A percentile compares a stretch with the other conserved stretches of the same genome.
Conservation (phyloP, 148 eudicot genomes). For the Drosera capensis region DNA sequence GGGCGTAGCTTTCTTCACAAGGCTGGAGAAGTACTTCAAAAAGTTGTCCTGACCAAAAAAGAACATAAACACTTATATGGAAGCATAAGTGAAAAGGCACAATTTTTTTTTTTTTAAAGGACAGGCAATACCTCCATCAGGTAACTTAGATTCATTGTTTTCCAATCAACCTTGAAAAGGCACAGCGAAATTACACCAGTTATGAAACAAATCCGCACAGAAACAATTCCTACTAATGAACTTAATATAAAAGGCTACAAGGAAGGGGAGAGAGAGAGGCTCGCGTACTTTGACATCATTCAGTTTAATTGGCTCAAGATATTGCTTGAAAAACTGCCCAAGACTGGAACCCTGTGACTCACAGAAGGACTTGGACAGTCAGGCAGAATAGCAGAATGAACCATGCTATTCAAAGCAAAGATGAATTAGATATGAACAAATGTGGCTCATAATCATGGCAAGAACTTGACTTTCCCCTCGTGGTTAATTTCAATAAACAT, state of each 20-base stretch:
- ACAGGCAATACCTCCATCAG: conserved; percentile 54
- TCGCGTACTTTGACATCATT: conserved; percentile 63
- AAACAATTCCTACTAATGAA: not conserved
- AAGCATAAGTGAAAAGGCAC: conserved; percentile 4
- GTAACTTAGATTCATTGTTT: conserved; percentile 83
- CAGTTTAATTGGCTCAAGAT: conserved; percentile 89
- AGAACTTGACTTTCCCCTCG: no score
- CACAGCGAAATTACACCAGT: conserved; percentile 1
- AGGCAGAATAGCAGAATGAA: no score
- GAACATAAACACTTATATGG: not conserved
- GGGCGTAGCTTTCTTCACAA: conserved; percentile 60
- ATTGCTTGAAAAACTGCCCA: conserved; percentile 88
- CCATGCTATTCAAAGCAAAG: not conserved
- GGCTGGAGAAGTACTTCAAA: conserved; percentile 48
- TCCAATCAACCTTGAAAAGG: conserved; percentile 75
- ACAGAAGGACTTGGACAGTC: not conserved
- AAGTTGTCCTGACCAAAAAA: conserved; percentile 45
- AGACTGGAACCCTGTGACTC: conserved; percentile 77
- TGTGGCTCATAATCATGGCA: no score
- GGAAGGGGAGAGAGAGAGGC: conserved; percentile 4
- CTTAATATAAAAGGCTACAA: not conserved
- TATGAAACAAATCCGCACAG: not conserved
- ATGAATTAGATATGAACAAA: no score
- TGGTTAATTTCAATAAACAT: no score
- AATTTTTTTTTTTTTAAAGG: not conserved